Conservation (phyloP, 2,329 filamentous ascomycete genomes). For the Hypocreales sp. region DNA sequence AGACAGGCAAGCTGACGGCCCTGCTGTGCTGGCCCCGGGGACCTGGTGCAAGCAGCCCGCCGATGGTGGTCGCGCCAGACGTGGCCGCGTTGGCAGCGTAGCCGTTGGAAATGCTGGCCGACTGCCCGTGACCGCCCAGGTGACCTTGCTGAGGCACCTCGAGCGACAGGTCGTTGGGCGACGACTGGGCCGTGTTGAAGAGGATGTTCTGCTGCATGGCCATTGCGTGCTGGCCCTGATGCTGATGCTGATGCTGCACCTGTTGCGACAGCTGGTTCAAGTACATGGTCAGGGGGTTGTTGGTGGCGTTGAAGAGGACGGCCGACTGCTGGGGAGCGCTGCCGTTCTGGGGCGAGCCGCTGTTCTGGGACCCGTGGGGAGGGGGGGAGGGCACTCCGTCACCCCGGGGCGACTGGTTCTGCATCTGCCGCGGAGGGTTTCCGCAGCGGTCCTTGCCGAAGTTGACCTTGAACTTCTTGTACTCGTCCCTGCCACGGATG, state of each 20-base stretch:
- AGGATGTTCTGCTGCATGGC: conserved; percentile 66
- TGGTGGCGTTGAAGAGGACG: conserved; percentile 63
- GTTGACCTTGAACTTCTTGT: conserved; percentile 98
- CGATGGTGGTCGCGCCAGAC: conserved; percentile 52
- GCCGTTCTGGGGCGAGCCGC: conserved; percentile 37
- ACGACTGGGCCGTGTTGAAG: conserved; percentile 56
- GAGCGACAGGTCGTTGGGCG: conserved; percentile 38
- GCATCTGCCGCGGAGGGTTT: conserved; percentile 82
- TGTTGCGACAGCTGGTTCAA: conserved; percentile 68
- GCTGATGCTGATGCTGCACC: conserved; percentile 58
- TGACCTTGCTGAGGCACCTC: conserved; percentile 46
- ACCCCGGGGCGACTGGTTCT: conserved; percentile 50
- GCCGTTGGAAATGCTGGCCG: conserved; percentile 50
- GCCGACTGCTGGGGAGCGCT: conserved; percentile 49
- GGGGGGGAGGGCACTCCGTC: conserved; percentile 44
- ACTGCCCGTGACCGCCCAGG: conserved; percentile 47
- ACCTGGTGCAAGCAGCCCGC: conserved; percentile 60
- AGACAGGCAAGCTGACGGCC: conserved; percentile 72
- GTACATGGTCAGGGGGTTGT: conserved; percentile 88
- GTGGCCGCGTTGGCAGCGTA: conserved; percentile 36
- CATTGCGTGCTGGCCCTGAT: conserved; percentile 59
- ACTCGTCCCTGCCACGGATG: conserved; percentile 85
- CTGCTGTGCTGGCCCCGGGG: conserved; percentile 51
- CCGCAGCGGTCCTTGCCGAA: conserved; percentile 98
- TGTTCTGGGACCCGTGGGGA: conserved; percentile 44